Evolutionary conservation across 2,329 filamentous ascomycete species (phyloP).

Genomic region (Alternaria triticina): DNA sequence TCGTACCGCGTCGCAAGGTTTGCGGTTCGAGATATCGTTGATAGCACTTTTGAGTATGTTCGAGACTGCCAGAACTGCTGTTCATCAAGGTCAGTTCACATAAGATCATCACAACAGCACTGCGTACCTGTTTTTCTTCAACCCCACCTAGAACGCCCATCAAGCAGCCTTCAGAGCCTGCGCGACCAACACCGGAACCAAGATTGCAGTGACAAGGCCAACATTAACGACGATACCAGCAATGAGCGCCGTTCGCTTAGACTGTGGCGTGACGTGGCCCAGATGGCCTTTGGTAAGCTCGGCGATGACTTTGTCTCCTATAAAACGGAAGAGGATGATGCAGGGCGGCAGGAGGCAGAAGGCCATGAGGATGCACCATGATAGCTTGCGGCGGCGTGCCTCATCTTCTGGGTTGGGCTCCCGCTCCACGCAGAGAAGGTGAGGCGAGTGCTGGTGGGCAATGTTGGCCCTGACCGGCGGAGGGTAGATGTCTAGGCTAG

Average conservation of each 20-base stretch:
- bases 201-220: slow-evolving; percentile 25
- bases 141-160: not conserved
- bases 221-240: slow-evolving; percentile 41
- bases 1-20: not conserved
- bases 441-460: slow-evolving; percentile 36
- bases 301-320: slow-evolving; percentile 40
- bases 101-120: no score
- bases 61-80: not conserved
- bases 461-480: slow-evolving; percentile 12
- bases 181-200: slow-evolving; percentile 34
- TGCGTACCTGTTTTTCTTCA: not conserved
- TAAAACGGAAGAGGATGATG: slow-evolving; percentile 45
- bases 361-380: slow-evolving; percentile 40
- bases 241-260: slow-evolving; percentile 42
- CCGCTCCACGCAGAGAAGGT: slow-evolving; percentile 39
- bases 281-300: slow-evolving; percentile 40
- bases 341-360: slow-evolving; percentile 46
- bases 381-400: slow-evolving; percentile 34
- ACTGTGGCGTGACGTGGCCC: slow-evolving; percentile 31
- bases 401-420: slow-evolving; percentile 31
- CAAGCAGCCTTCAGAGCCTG: slow-evolving; percentile 27
- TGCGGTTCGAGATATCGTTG: not conserved
- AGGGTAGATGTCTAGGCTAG: slow-evolving; percentile 21
- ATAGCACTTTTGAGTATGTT: not conserved
- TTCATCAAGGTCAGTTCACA: not conserved